phyloP scores from a whole-genome alignment of 495 filamentous ascomycete species.

The Chaetomium tenue region DNA sequence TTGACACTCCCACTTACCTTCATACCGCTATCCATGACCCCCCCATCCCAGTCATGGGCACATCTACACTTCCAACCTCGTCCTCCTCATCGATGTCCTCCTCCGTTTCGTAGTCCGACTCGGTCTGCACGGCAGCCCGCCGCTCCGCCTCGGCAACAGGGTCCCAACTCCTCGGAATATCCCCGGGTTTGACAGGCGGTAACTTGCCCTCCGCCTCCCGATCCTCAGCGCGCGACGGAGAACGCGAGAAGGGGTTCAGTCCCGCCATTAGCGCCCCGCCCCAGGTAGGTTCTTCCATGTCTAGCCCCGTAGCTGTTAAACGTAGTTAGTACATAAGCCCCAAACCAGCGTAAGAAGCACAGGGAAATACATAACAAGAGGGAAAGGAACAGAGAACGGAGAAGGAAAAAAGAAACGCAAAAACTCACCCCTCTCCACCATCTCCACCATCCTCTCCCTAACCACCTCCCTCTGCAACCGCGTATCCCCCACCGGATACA shows the following conservation, averaged over 20 bases:
- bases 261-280: background rate
- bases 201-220: background rate
- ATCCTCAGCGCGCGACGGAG: background rate
- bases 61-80: background rate
- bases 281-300: background rate
- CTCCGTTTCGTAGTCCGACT: background rate
- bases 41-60: constrained; percentile 5
- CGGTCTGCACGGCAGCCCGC: background rate
- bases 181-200: constrained; percentile 10
- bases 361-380: too few relatives aligned
- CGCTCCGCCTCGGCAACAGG: constrained; percentile 5
- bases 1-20: background rate
- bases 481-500: constrained; percentile 34
- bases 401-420: background rate
- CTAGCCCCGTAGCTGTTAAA: constrained; percentile 8
- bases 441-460: constrained; percentile 19
- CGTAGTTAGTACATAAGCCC: background rate
- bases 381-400: too few relatives aligned
- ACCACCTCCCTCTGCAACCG: constrained; percentile 23
- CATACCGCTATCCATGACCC: constrained; percentile 9
- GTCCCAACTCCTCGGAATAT: constrained; percentile 22
- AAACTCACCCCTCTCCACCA: constrained; percentile 23
- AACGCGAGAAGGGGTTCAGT: constrained; percentile 14
- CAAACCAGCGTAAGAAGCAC: background rate
- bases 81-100: background rate